Percentiles rank a stretch among this genome's conserved stretches.
phyloP scores from a whole-genome alignment of 169 alveolate species.

The Plasmodium cynomolgi region DNA sequence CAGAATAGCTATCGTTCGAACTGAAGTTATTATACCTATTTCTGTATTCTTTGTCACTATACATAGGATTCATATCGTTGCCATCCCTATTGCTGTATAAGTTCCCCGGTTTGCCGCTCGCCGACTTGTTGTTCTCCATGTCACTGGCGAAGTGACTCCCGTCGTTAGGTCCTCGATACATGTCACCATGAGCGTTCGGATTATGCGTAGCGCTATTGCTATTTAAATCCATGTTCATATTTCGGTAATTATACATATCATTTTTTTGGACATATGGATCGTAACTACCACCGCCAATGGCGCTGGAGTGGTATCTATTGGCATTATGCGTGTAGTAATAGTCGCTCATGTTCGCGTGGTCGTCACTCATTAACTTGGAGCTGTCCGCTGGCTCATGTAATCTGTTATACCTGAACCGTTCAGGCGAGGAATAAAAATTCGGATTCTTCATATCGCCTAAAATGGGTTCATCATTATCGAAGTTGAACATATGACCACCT shows the following conservation, averaged over 20 bases:
- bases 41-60: constrained; percentile 1
- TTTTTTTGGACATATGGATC: constrained; percentile 29
- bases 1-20: constrained; percentile 3
- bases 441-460: constrained; percentile 34
- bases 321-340: neutral
- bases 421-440: constrained; percentile 26
- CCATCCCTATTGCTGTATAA: constrained; percentile 10
- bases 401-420: constrained; percentile 27
- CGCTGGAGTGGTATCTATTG: neutral
- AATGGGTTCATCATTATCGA: constrained; percentile 26
- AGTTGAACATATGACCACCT: constrained; percentile 15
- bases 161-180: constrained; percentile 9
- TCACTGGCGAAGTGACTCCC: neutral
- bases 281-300: neutral
- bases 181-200: neutral
- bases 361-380: constrained; percentile 11
- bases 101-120: constrained; percentile 11
- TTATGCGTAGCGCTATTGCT: neutral
- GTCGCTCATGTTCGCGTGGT: neutral
- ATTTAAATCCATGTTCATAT: constrained; percentile 16
- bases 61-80: constrained; percentile 17
- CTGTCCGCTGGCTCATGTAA: constrained; percentile 29
- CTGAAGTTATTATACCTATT: constrained; percentile 25
- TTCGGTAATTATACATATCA: constrained; percentile 43
- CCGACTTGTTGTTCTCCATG: neutral